Conservation (phyloP, 129 eudicot genomes). For the Logfia minima region DNA sequence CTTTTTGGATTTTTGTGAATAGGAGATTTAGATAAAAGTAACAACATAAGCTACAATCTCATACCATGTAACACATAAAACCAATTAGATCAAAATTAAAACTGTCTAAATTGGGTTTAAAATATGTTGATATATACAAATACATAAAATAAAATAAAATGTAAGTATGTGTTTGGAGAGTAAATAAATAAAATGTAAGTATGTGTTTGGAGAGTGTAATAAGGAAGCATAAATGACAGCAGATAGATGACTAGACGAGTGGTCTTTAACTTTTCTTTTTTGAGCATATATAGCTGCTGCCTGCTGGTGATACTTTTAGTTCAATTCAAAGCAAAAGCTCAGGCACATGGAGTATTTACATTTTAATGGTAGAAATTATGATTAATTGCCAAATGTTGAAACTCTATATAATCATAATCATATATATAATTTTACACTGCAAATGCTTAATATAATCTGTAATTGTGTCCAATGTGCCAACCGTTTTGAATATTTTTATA, state of each 20-base stretch:
- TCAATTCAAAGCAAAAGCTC: conserved; percentile 11
- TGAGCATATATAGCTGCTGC: conserved; percentile 26
- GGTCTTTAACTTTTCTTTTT: conserved; percentile 15
- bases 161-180: not conserved
- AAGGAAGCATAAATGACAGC: conserved; percentile 12
- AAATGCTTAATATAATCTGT: not conserved
- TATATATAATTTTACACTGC: not conserved
- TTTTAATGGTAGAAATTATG: not conserved
- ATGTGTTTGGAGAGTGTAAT: not conserved
- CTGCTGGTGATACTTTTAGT: conserved; percentile 33
- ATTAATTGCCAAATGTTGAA: not conserved
- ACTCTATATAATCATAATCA: too few species aligned
- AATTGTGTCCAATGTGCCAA: not conserved
- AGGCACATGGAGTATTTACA: not conserved
- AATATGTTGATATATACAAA: too few species aligned
- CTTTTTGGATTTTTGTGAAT: too few species aligned
- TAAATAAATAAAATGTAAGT: not conserved
- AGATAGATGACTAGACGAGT: conserved; percentile 1
- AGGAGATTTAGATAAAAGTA: too few species aligned
- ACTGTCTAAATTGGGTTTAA: too few species aligned
- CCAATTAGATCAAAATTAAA: too few species aligned
- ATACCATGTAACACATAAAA: too few species aligned
- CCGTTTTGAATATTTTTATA: too few species aligned
- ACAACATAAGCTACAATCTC: too few species aligned
- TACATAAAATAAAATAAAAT: too few species aligned